Conservation (phyloP, 345 rosid species). For the Toxicodendron radicans region DNA sequence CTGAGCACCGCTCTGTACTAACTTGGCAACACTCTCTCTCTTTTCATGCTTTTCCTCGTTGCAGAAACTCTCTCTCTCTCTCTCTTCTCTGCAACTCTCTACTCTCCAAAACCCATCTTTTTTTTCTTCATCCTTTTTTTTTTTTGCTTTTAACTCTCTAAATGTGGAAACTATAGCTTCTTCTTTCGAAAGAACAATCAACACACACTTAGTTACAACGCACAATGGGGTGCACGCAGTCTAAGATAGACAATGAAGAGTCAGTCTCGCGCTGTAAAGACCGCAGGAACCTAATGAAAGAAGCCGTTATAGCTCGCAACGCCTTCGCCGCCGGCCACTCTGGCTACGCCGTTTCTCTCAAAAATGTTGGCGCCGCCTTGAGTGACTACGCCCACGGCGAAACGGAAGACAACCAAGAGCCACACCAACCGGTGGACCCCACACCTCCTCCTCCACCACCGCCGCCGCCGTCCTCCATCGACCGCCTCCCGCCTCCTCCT, state of each 20-base stretch:
- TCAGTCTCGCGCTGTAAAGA: slow-evolving; percentile 85
- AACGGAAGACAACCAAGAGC: slow-evolving; percentile 37
- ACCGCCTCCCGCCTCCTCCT: slow-evolving; percentile 69
- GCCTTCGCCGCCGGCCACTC: slow-evolving; percentile 83
- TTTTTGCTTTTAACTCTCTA: not conserved
- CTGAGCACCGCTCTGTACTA: not conserved
- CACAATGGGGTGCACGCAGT: slow-evolving; percentile 90
- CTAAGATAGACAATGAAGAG: slow-evolving; percentile 84
- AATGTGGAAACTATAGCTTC: not conserved
- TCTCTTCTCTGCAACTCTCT: slow-evolving; percentile 1
- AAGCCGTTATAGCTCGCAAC: slow-evolving; percentile 76
- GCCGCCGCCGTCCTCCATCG: slow-evolving; percentile 53
- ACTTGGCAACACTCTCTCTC: not conserved
- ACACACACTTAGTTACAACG: not conserved
- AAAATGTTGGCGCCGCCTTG: slow-evolving; percentile 87
- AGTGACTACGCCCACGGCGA: slow-evolving; percentile 92
- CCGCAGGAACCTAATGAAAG: slow-evolving; percentile 74
- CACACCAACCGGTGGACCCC: slow-evolving; percentile 36
- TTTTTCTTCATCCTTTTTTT: not conserved
- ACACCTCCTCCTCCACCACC: slow-evolving; percentile 53
- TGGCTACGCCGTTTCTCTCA: slow-evolving; percentile 67
- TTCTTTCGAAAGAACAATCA: not conserved
- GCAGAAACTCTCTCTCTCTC: not conserved
- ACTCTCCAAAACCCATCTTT: not conserved
- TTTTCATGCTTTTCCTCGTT: not conserved